These are phyloP conservation scores for Silene latifolia DNA, from an alignment of 148 eudicot species.

Conservation along the genomic window DNA sequence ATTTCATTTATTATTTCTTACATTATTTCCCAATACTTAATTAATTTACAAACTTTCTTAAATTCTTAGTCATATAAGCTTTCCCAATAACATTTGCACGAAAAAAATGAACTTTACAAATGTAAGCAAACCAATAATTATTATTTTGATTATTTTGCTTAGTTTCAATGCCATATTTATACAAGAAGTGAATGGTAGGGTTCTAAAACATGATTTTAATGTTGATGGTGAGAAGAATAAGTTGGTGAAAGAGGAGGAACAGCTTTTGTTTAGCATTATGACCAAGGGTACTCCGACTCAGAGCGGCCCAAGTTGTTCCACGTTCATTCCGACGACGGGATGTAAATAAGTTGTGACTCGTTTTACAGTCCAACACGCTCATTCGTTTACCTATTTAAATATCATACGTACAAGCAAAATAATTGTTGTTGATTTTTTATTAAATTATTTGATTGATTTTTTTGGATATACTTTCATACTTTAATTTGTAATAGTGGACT, in stretches of 20 bases:
- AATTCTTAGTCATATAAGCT: background rate
- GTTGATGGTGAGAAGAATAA: background rate
- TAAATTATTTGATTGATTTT: no score
- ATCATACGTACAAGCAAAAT: no score
- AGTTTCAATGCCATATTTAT: background rate
- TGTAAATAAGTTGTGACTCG: background rate
- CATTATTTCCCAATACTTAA: background rate
- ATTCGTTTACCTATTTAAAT: no score
- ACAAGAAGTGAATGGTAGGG: conserved; percentile 16
- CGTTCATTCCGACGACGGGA: background rate
- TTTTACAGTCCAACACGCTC: background rate
- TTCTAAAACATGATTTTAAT: background rate
- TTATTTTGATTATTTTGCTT: conserved; percentile 13
- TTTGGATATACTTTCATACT: no score
- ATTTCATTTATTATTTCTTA: background rate
- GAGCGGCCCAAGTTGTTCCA: background rate
- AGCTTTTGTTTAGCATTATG: background rate
- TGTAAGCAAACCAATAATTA: background rate
- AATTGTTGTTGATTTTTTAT: no score
- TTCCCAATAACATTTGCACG: background rate
- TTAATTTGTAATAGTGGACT: no score
- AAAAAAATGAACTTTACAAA: conserved; percentile 1
- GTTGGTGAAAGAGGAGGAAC: background rate
- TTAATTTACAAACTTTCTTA: background rate
- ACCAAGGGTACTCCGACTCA: background rate